Conservation (phyloP, 2,329 filamentous ascomycete genomes). For the Cladosporium velox region DNA sequence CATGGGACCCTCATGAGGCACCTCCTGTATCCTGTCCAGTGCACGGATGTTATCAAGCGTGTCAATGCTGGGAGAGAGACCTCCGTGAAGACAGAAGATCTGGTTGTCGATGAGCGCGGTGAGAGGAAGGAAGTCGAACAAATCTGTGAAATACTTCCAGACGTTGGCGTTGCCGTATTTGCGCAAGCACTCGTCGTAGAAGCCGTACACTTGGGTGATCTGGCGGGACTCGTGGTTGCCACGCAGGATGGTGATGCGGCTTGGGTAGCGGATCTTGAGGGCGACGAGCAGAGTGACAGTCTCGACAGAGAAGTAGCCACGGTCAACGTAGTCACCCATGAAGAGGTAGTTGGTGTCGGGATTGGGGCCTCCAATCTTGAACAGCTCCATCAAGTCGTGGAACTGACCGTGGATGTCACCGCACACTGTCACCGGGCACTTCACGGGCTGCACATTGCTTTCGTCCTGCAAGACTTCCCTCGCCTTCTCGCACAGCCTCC, state of each 20-base stretch:
- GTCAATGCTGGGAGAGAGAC: conserved; percentile 92
- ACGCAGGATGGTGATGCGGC: conserved; percentile 96
- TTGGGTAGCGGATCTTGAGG: conserved; percentile 95
- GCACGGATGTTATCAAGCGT: conserved; percentile 94
- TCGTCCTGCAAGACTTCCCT: conserved; percentile 96
- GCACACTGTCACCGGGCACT: conserved; percentile 98
- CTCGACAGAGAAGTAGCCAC: conserved; percentile 98
- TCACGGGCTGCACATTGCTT: conserved; percentile 98
- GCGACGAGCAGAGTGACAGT: conserved; percentile 95
- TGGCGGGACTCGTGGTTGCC: conserved; percentile 99
- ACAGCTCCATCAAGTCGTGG: conserved; percentile 98
- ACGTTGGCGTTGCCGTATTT: conserved; percentile 99
- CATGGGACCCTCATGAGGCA: conserved; percentile 97
- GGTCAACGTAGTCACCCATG: conserved; percentile 99
- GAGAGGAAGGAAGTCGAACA: conserved; percentile 97
- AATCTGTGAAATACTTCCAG: conserved; percentile 98
- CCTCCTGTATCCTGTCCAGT: conserved; percentile 95
- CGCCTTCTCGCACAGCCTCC: conserved; percentile 97
- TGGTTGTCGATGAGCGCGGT: conserved; percentile 98
- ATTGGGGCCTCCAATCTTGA: conserved; percentile 97
- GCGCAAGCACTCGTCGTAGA: conserved; percentile 97
- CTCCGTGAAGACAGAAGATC: conserved; percentile 98
- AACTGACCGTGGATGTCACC: conserved; percentile 99
- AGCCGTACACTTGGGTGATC: conserved; percentile 98
- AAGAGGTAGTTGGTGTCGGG: conserved; percentile 99